Base-by-base conservation (phyloP, 2,329 filamentous ascomycete genomes). In the Exophiala phaeomuriformis region DNA sequence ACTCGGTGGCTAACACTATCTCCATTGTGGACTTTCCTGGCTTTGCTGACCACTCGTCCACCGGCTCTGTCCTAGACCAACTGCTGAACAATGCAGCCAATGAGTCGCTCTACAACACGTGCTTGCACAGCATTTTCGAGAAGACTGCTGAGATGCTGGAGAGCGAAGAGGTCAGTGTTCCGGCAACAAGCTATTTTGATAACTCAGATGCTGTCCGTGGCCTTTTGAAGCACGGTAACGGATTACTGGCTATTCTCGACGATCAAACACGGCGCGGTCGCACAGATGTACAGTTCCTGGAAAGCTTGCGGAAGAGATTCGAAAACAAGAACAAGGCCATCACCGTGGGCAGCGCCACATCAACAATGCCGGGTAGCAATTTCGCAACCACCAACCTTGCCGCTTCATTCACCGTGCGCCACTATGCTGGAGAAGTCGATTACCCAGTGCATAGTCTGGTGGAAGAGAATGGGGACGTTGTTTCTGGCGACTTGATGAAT, bases 21-120 rank as follows among this genome's bases (percentile, higher is more conserved):
- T 95, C 90, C 3, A 84, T 98, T 49, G 84, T 98, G 49, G 93
- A 98, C 68, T 98, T 98, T 72, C 93, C 93, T 0, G 93, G 93
- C 19, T 98, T 98, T 68, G 79, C 90, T 8, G 89, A 94, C 68
- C 83, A 88, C 56, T 79, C 85, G 0, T 83, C 89, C 0, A 96
- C 93, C 0, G 83, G 85, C 12, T 96, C 89, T 1, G 80, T 85
- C 0, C 78, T 98, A 6, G 93, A 98, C 62, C 93, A 97, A 71
- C 80, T 98, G 2, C 80, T 98, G 10, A 95, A 86, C 75, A 98
- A 98, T 67, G 89, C 91, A 3, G 93, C 93, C 0, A 89, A 85
- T 1, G 93, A 98, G 71, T 86, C 85, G 1, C 77, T 97, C 7
- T 96, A 96, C 74, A 93, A 96, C 67, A 84, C 95, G 64, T 90